Base-by-base conservation (phyloP, 495 filamentous ascomycete genomes). In the Parathielavia appendiculata region DNA sequence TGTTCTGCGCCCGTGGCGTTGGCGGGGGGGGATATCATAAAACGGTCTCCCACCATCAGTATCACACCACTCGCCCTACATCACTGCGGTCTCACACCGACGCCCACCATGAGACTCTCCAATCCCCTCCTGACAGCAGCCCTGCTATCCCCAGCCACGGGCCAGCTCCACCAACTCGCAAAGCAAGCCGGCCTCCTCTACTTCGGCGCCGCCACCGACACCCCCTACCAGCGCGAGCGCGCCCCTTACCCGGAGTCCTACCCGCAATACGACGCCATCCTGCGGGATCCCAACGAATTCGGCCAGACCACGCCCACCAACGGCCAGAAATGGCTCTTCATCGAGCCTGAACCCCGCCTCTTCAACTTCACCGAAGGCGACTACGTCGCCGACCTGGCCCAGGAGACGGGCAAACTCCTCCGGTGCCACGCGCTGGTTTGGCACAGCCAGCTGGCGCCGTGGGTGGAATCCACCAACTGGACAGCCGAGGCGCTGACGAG, bases 391-490 rank as follows among this genome's bases (percentile, higher is more conserved):
- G 59, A 75, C 46, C 63, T 81, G 39, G 80, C 81, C 7, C 54
- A 67, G 43, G 69, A 76, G 54, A 43, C 49, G 23, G 72, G 73
- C 39, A 76, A 83, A 64, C 65, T 74, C 19, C 64, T 83, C 10
- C 67, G 80, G 19, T 83, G 81, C 56, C 81, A 84, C 60, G 81
- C 73, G n/a, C 69, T 83, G 11, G 80, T 83, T 6, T 85, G 82
- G 82, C 74, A 84, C 59, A 71, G 66, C 39, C 80, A 85, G 56
- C 69, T 85, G 1, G 78, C 83, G 1, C 73, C 60, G 51, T 84
- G 79, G 79, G 79, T 81, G 4, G 74, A 71, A 16, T 72, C 70
- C n/a, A 77, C 76, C 11, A 71, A 73, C n/a, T 84, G 79, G 76
- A 80, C 75, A 4, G 75, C 76, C n/a, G 73, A 63, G 11, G 78